phyloP scores from a whole-genome alignment of 805 yeast genomes.

The Alloascoidea africana region DNA sequence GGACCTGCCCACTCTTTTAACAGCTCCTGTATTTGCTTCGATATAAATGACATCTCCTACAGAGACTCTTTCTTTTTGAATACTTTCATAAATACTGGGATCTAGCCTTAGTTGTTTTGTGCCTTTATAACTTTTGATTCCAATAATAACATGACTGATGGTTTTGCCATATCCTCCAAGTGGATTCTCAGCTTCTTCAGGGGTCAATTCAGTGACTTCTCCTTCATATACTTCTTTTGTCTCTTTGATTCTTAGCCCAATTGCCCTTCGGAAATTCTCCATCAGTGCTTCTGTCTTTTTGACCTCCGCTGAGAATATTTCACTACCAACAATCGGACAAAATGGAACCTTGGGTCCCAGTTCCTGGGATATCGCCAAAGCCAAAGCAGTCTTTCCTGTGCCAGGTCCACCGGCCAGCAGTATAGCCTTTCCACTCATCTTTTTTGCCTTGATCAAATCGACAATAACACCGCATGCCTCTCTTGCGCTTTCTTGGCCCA shows the following conservation, averaged over 20 bases:
- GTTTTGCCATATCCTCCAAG: slow-evolving; percentile 97
- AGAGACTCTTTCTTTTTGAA: slow-evolving; percentile 86
- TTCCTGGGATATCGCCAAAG: slow-evolving; percentile 90
- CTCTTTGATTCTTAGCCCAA: slow-evolving; percentile 91
- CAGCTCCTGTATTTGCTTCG: slow-evolving; percentile 96
- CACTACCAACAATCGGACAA: slow-evolving; percentile 93
- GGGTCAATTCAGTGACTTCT: slow-evolving; percentile 89
- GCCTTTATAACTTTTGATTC: slow-evolving; percentile 84
- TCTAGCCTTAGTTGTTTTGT: slow-evolving; percentile 81
- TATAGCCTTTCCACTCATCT: slow-evolving; percentile 93
- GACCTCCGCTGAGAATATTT: slow-evolving; percentile 88
- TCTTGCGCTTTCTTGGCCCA: slow-evolving; percentile 55
- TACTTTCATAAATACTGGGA: slow-evolving; percentile 85
- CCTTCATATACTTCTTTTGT: slow-evolving; percentile 97
- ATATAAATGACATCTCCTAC: slow-evolving; percentile 96
- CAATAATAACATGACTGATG: slow-evolving; percentile 85
- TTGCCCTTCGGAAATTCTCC: slow-evolving; percentile 94
- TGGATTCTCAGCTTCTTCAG: slow-evolving; percentile 94
- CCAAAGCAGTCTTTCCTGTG: slow-evolving; percentile 95
- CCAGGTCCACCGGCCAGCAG: slow-evolving; percentile 96
- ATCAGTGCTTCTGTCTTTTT: slow-evolving; percentile 91
- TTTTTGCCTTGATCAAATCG: slow-evolving; percentile 81
- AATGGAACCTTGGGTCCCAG: slow-evolving; percentile 96
- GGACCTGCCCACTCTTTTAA: slow-evolving; percentile 94
- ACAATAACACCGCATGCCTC: slow-evolving; percentile 90